Base-by-base conservation (phyloP, 805 yeast genomes). In the Pichia occidentalis region DNA sequence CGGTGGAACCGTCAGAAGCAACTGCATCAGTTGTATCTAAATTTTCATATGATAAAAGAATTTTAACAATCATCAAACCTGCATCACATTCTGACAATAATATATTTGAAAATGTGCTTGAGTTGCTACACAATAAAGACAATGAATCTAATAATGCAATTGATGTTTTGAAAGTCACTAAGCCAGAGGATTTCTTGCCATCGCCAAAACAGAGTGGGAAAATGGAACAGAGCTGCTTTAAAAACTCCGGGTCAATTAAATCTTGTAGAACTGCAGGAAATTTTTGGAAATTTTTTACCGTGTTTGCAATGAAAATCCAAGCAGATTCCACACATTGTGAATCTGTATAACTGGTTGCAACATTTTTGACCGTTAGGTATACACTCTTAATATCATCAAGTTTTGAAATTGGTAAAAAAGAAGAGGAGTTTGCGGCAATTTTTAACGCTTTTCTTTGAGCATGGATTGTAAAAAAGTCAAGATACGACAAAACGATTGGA, bases 381-480 rank as follows among this genome's bases (percentile, higher is more conserved):
- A 79, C 70, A 27, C 71, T 78, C 37, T 69, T 63, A 7, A 85
- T 61, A 32, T 65, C 62, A 3, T 60, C 60, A 34, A 76, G 71
- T 45, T 73, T 71, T 1, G 62, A 51, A 2, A 46, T 40, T 8
- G 66, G 63, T 3, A 81, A 64, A 28, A 63, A 62, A 8, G 69
- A 63, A 46, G 85, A 76, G 3, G 88, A 67, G 49, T 81, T 80
- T 4, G 92, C 80, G 13, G 82, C 81, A 25, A 84, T 81, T 1
- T 68, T 62, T 24, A 87, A 61, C 12, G 94, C 85, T 46, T 86
- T 82, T 38, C 94, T 65, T 57, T 90, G 97, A 1, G 95, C 84
- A 60, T 85, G 95, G 16, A 78, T 70, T 1, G 96, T 84, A 57
- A 90, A 82, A 53, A 90, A 90, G 55, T 92, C 97, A 43, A 88